Base-by-base conservation (phyloP, 75 land plant species). In the Pseudotsuga menziesii region DNA sequence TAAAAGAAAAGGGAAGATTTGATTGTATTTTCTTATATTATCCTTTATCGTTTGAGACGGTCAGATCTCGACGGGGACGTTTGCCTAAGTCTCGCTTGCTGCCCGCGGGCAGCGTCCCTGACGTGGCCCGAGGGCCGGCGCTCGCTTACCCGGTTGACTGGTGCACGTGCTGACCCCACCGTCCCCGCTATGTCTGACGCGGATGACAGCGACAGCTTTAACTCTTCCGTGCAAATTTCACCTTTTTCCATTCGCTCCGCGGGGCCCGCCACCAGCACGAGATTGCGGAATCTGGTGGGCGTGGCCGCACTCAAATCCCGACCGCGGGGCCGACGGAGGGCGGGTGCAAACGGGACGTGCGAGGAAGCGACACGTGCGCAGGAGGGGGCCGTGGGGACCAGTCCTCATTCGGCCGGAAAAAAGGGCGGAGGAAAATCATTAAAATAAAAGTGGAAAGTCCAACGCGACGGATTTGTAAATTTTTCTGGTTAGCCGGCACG, bases 281-380 rank as follows among this genome's bases (percentile, higher is more conserved):
- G 66, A 62, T 62, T 62, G 66, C 66, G 66, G 66, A 62, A 62
- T 62, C 66, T 62, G 26, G 63, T 11, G 60, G 22, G 60, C 60
- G 60, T 17, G 60, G 60, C 19, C 60, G 60, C 60, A 58, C 60
- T 58, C 60, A 58, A 58, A 58, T 58, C 54, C 54, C 54, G 54
- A 48, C 54, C n/a, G 60, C 61, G 11, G 22, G 22, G 61, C 22
- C 22, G 11, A 2, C n/a, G 23, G 22, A 60, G 61, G 61, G 25
- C 11, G 54, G 54, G 54, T 9, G 54, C 54, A 48, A 48, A 20
- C 61, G 22, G 61, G 9, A 48, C 61, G n/a, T 27, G 17, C 66
- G 32, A 26, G 9, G 29, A 14, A 4, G 35, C 66, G 66, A 62
- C 66, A 62, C 66, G 66, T 62, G 66, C 66, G 66, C 16, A 14